Evolutionary conservation across 140 eudicot species (phyloP).

Genomic region (Flaveria floridana): DNA sequence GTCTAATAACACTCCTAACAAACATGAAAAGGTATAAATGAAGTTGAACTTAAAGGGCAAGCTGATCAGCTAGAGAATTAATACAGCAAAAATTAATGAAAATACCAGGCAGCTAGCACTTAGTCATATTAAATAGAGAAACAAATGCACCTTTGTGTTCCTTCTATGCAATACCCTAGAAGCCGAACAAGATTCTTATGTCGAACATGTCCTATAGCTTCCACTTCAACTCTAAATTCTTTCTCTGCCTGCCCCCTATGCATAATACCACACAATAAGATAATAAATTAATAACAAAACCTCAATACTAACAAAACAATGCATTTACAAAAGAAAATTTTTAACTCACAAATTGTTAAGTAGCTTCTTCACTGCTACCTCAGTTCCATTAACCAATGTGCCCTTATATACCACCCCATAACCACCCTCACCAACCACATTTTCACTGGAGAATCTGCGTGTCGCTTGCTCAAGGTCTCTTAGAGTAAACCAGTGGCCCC

Average conservation of each 20-base stretch:
- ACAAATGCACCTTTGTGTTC: slow-evolving; percentile 70
- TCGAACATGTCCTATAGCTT: slow-evolving; percentile 92
- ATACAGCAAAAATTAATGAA: neutral
- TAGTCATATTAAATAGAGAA: slow-evolving; percentile 9
- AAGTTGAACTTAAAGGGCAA: neutral
- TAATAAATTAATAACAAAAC: neutral
- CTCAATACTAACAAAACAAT: neutral
- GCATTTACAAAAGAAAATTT: neutral
- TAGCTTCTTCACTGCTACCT: slow-evolving; percentile 86
- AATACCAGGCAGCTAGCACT: neutral
- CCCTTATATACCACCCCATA: slow-evolving; percentile 89
- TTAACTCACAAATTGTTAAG: slow-evolving; percentile 91
- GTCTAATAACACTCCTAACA: neutral
- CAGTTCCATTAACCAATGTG: slow-evolving; percentile 65
- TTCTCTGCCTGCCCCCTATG: slow-evolving; percentile 91
- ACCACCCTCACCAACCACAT: slow-evolving; percentile 93
- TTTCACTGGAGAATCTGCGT: slow-evolving; percentile 51
- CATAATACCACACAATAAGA: slow-evolving; percentile 18
- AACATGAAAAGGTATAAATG: neutral
- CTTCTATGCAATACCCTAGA: slow-evolving; percentile 91
- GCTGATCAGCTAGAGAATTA: neutral
- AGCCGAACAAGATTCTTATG: slow-evolving; percentile 93
- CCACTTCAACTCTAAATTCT: slow-evolving; percentile 90
- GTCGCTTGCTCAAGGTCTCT: slow-evolving; percentile 87
- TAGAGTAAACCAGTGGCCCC: slow-evolving; percentile 97